phyloP scores from a whole-genome alignment of 2,329 filamentous ascomycete species.

The Fusarium torreyae region DNA sequence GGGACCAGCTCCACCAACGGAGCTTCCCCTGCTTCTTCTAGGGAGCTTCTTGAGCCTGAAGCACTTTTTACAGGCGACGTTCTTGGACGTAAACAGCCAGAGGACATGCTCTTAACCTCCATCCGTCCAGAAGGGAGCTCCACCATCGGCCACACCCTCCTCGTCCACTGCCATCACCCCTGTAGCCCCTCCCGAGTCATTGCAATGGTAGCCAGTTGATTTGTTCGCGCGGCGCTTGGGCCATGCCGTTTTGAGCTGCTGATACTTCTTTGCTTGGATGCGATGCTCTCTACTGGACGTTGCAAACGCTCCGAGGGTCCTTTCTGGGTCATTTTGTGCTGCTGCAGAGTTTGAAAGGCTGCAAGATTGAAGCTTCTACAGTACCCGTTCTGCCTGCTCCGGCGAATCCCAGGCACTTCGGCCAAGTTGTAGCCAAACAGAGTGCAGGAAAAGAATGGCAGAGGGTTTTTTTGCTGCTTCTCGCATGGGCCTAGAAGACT shows the following conservation, averaged over 20 bases:
- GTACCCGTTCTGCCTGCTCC: slow-evolving; percentile 13
- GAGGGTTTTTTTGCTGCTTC: slow-evolving; percentile 39
- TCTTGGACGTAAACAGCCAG: slow-evolving; percentile 28
- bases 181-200: slow-evolving; percentile 50
- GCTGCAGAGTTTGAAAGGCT: slow-evolving; percentile 30
- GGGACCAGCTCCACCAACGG: slow-evolving; percentile 48
- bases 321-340: slow-evolving; percentile 6
- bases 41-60: slow-evolving; percentile 45
- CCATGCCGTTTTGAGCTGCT: slow-evolving; percentile 44
- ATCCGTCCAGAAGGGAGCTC: slow-evolving; percentile 40
- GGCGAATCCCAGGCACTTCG: slow-evolving; percentile 26
- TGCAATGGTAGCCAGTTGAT: slow-evolving; percentile 53
- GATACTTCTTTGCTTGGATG: slow-evolving; percentile 41
- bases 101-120: slow-evolving; percentile 35
- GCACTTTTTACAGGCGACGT: slow-evolving; percentile 43
- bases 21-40: slow-evolving; percentile 48
- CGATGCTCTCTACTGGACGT: slow-evolving; percentile 30
- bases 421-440: slow-evolving; percentile 27
- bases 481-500: slow-evolving; percentile 45
- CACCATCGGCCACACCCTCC: slow-evolving; percentile 44
- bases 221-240: slow-evolving; percentile 48
- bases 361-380: slow-evolving; percentile 42
- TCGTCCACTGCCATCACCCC: slow-evolving; percentile 43
- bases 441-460: slow-evolving; percentile 37
- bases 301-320: slow-evolving; percentile 13